Evolutionary conservation across 495 filamentous ascomycete genomes (phyloP), one percentile per base, ranked within the genome.

Genomic region (Penicillium malachiteum): DNA sequence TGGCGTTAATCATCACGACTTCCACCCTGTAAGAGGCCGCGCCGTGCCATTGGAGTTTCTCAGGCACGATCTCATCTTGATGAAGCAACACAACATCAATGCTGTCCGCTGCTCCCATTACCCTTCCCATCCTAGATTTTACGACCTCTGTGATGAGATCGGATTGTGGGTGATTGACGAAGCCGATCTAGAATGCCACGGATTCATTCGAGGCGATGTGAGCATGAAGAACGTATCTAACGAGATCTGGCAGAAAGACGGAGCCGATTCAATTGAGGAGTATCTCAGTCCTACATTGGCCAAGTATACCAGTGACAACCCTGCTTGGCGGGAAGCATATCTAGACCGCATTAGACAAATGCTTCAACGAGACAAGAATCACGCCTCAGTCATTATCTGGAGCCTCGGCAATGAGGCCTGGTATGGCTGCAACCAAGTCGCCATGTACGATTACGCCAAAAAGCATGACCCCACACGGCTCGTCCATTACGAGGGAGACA

Each of bases 111-210:
- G 81, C 52, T 83, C 78, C 26, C 84, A 87, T 53, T 83, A 87
- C 47, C 85, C 85, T 5, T 81, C 80, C 21, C 74, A 86, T 54
- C 76, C 80, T 1, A 64, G 65, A 26, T 71, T 88, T 7, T 82
- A 83, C 47, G 78, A 83, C 14, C 65, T 89, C 2, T 82, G 81
- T 39, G 84, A 89, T 56, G 84, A 89, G 59, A 66, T 89, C 31
- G 87, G 87, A 0, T 70, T 90, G 30, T 89, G 81, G 74, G 77
- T 89, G 12, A 85, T 89, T 56, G 86, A 88, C 50, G 87, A 90
- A 64, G 83, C 84, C 0, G 86, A 90, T 60, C 76, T 88, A 0
- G 87, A 88, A 66, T 88, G 84, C 56, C 87, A 88, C 45, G 86
- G 87, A 2, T 87, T 88, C 48, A 41, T 41, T 14, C 38, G 11